Evolutionary conservation across 139 green algal genomes (phyloP), one percentile per base, ranked within the genome.

Genomic region (Tetradesmus lagerheimii): DNA sequence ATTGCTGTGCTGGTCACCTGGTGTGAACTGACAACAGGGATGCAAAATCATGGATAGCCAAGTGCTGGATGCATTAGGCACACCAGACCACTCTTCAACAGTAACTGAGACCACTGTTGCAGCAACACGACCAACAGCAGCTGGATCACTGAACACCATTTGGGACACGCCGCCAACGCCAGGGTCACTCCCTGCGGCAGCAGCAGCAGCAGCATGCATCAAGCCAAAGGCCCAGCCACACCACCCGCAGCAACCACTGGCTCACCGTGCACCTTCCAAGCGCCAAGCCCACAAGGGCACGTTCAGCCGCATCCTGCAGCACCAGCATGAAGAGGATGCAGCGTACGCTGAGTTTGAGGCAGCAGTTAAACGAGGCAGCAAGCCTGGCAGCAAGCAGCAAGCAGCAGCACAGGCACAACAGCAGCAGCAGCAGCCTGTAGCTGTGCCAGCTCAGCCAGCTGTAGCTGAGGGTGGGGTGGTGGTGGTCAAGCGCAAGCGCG

Each of bases 271-370:
- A 29, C 80, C 25, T 27, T 87, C 82, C 2, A 27, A 53, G 35
- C 34, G 82, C 6, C 82, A 87, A 35, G 82, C 82, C 23, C 37
- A 37, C 82, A 50, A 53, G 11, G 53, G 25, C 57, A 87, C 82
- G 5, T 87, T 78, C 82, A 53, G 29, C 29, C 82, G 50, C 35
- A 87, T 87, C 35, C 53, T 35, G 35, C 34, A 50, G 23, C 53
- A 78, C 1, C 53, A 78, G 82, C 53, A 27, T 18, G 6, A 87
- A 35, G 53, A 87, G 20, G 82, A 87, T 53, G 25, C 45, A 29
- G 53, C 35, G 18, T 87, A 50, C 62, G 82, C 82, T 1, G 53
- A 87, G 31, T 78, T 62, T 31, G 82, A 87, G 37, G 57, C 53
- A 35, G 53, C 53, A 8, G 25, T 29, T 4, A 85, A 37, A 38